Conservation (phyloP, 768 basidiomycete genomes). For the Pleurotus platypus region DNA sequence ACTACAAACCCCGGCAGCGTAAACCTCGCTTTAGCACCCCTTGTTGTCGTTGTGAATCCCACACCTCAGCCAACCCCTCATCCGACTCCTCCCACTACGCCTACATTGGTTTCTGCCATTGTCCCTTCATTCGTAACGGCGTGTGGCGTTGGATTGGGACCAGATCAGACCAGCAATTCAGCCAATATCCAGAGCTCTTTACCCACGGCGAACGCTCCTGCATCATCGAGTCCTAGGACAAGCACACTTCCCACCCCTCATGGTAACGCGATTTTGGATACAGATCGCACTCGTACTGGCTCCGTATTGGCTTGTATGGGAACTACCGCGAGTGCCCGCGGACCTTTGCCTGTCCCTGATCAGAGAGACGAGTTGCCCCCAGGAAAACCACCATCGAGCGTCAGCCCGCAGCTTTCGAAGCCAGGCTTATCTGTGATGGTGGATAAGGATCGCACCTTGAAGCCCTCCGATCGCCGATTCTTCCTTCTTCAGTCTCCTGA, state of each 20-base stretch:
- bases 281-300: not conserved
- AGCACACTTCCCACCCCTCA: not conserved
- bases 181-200: not conserved
- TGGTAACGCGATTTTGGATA: not conserved
- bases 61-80: slow-evolving; percentile 76
- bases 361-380: not conserved
- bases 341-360: slow-evolving; percentile 1
- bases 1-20: not conserved
- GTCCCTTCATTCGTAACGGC: not conserved
- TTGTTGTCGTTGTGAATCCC: slow-evolving; percentile 68
- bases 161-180: too few relatives aligned
- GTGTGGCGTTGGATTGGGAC: not conserved
- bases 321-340: not conserved
- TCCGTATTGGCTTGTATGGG: not conserved
- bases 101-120: slow-evolving; percentile 27
- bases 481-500: slow-evolving; percentile 13
- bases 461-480: slow-evolving; percentile 13
- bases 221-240: not conserved
- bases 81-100: slow-evolving; percentile 77
- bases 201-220: slow-evolving; percentile 2
- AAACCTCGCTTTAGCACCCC: slow-evolving; percentile 25
- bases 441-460: slow-evolving; percentile 7
- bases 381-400: not conserved
- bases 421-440: slow-evolving; percentile 5
- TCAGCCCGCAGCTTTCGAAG: not conserved